These are phyloP conservation scores for Grifola frondosa DNA, from an alignment of 1,284 basidiomycete species.

Conservation along the genomic window DNA sequence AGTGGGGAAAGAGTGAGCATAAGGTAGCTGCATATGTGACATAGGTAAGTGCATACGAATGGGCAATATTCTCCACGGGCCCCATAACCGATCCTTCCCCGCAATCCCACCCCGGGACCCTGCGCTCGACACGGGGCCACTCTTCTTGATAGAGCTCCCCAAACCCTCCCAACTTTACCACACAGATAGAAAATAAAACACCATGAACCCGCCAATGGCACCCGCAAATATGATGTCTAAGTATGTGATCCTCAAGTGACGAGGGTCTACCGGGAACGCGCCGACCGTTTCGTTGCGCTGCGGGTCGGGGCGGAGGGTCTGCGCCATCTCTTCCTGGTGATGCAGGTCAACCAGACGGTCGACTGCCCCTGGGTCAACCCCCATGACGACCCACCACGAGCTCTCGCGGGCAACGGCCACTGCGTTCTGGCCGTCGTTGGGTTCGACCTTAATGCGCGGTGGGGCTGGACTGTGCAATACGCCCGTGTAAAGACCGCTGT, in stretches of 20 bases:
- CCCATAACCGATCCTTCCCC: no score
- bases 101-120: no score
- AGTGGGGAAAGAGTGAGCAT: no score
- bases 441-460: constrained; percentile 19
- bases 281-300: constrained; percentile 20
- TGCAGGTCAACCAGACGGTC: constrained; percentile 14
- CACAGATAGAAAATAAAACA: constrained; percentile 16
- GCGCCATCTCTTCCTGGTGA: constrained; percentile 6
- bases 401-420: constrained; percentile 15
- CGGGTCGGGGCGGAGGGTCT: constrained; percentile 6
- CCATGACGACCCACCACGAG: constrained; percentile 23
- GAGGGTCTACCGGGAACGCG: constrained; percentile 19
- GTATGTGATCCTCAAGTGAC: constrained; percentile 18
- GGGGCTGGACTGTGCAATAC: constrained; percentile 15
- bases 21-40: no score
- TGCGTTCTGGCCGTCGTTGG: constrained; percentile 1
- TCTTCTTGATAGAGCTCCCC: no score
- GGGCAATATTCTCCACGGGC: no score
- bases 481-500: constrained; percentile 23
- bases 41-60: no score
- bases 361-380: constrained; percentile 20
- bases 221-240: constrained; percentile 24
- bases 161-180: no score
- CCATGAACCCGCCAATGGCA: constrained; percentile 21
- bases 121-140: no score